Base-by-base conservation (phyloP, 306 rosid species). In the Sicyos baderoa region DNA sequence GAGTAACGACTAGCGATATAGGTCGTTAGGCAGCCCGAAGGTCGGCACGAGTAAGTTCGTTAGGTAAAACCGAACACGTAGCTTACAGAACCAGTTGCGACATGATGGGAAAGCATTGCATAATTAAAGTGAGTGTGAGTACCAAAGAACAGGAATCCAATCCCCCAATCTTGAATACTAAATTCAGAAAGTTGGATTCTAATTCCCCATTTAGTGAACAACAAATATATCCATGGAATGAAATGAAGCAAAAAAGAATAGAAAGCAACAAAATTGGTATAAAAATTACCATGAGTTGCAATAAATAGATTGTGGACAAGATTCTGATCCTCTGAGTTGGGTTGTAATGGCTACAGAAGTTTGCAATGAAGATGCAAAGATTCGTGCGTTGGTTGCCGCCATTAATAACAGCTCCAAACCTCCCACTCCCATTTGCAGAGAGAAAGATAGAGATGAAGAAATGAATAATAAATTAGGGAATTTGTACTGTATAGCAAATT, bases 331-430 rank as follows among this genome's bases (percentile, higher is more conserved):
- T 72, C 56, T 52, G 16, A 29, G 88, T 19, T 65, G 71, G 40
- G 37, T 42, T 65, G 14, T 23, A 0, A 65, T 65, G 37, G 40
- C 76, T 59, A 83, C 73, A 72, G 77, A 72, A n/a, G 84, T 74
- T 71, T 79, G 85, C 6, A 84, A 71, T 47, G 95, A 76, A 70
- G 89, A 75, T 2, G 85, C 78, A 82, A 77, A 74, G 71, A 89
- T 81, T 72, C 95, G 83, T 16, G 85, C 54, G 62, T 79, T 84
- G 0, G 82, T 71, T 64, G 88, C 82, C 32, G 97, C 95, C 93
- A 86, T 86, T 74, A 68, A 65, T 77, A 49, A 75, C 76, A 67
- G 71, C 66, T 60, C 55, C 51, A 18, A 55, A n/a, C 56, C 75
- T 77, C 65, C 49, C 70, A 73, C 75, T 77, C 65, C 49, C 70